Base-by-base conservation (phyloP, 1,284 basidiomycete genomes). In the Coniferiporia sulphurascens region DNA sequence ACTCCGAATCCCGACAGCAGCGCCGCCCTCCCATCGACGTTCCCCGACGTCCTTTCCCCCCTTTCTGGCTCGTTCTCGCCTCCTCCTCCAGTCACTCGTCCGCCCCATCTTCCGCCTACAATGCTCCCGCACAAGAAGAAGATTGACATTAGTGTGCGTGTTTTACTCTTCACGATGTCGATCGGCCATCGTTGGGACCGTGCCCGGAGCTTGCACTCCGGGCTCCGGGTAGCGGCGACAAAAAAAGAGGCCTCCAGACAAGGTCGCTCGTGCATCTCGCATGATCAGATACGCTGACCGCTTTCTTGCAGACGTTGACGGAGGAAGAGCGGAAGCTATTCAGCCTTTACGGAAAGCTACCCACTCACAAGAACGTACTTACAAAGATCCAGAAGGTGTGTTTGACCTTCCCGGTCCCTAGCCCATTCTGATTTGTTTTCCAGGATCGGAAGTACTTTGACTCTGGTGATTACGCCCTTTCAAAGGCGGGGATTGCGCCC, bases 401-500 rank as follows among this genome's bases (percentile, higher is more conserved):
- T 70, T 3, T 44, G 19, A 63, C 62, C 19, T 52, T 22, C 12
- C 58, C 43, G 49, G 55, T 9, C 32, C 44, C 59, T 51, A 55
- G 62, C 46, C 43, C 55, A 45, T 54, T 58, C 51, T 48, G 46
- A 55, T 27, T 55, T 55, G 46, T 41, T 48, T 55, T 58, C 19
- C 68, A 97, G 93, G 95, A 97, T 73, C 91, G 95, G 70, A 97
- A 97, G 74, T 98, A 93, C 78, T 98, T 98, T 73, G 95, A 98
- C 75, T 98, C 95, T 62, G 95, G 95, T 63, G 95, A 98, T 74
- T 98, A 98, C 71, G 94, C 94, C 55, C 81, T 98, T 67, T 95
- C 93, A 58, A 97, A 98, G 74, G 95, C 95, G 3, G 95, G 95
- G 36, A 90, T 92, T 45, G 84, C 89, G 21, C 88, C 93, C 50